phyloP scores from a whole-genome alignment of 495 filamentous ascomycete genomes.

The Parathielavia hyrcaniae region DNA sequence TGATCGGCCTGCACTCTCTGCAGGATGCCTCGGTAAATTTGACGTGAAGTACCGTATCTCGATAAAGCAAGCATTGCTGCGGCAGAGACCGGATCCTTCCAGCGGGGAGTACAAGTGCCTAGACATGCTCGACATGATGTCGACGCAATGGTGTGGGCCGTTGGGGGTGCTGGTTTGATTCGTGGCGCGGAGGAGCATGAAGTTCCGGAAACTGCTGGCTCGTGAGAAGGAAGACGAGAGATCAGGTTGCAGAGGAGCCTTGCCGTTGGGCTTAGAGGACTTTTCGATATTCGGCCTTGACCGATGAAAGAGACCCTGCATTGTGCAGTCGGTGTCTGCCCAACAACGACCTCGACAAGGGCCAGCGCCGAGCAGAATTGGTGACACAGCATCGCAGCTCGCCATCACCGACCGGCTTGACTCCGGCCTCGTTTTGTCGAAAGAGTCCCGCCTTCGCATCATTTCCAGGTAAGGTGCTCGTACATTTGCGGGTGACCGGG shows the following conservation, averaged over 20 bases:
- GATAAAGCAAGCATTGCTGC: neutral
- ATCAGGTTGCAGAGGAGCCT: conserved; percentile 10
- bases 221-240: conserved; percentile 1
- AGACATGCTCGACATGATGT: conserved; percentile 15
- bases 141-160: too few relatives aligned
- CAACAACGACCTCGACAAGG: conserved; percentile 8
- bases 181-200: neutral
- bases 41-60: conserved; percentile 1
- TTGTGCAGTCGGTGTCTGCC: conserved; percentile 6
- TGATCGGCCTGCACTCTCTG: too few relatives aligned
- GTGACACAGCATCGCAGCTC: conserved; percentile 15
- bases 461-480: too few relatives aligned
- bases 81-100: neutral
- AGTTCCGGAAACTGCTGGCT: neutral
- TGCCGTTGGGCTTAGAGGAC: neutral
- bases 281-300: neutral
- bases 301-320: too few relatives aligned
- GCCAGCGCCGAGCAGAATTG: neutral
- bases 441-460: too few relatives aligned
- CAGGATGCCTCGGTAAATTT: neutral
- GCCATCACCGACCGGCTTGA: neutral
- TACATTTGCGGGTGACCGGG: too few relatives aligned
- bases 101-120: neutral
- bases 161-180: too few relatives aligned
- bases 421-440: too few relatives aligned